A percentile compares a stretch with the other conserved stretches of the same genome.
Evolutionary conservation across 2,329 filamentous ascomycete genomes (phyloP).

Genomic region (Emmonsiellopsis sp.): DNA sequence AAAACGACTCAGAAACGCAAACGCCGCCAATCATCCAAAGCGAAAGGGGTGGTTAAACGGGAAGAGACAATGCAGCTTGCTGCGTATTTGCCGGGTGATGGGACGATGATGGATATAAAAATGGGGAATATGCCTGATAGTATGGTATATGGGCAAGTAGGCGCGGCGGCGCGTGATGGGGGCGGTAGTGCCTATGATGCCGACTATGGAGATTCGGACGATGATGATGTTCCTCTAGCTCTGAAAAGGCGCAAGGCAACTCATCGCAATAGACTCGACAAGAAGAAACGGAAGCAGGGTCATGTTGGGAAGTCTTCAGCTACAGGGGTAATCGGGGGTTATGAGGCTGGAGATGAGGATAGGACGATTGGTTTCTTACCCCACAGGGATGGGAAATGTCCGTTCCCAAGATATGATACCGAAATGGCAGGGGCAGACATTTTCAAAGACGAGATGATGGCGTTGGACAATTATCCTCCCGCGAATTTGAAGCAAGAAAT

Average conservation of each 20-base stretch:
- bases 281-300: neutral
- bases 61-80: neutral
- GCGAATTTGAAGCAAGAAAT: neutral
- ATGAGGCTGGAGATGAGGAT: neutral
- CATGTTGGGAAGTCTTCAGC: neutral
- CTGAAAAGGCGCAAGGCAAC: slow-evolving; percentile 7
- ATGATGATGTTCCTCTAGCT: slow-evolving; percentile 13
- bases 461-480: neutral
- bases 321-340: neutral
- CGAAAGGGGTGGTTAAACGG: neutral
- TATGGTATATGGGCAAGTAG: neutral
- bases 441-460: neutral
- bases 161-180: neutral
- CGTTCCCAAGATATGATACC: neutral
- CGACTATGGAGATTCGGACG: slow-evolving; percentile 5
- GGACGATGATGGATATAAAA: no score
- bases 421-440: neutral
- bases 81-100: no score
- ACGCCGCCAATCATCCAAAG: neutral
- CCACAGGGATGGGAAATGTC: neutral
- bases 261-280: neutral
- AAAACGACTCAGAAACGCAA: slow-evolving; percentile 2
- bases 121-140: neutral
- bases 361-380: neutral
- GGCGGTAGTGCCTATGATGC: slow-evolving; percentile 2